phyloP scores from a whole-genome alignment of 495 filamentous ascomycete species.

The Xylaria grammica region DNA sequence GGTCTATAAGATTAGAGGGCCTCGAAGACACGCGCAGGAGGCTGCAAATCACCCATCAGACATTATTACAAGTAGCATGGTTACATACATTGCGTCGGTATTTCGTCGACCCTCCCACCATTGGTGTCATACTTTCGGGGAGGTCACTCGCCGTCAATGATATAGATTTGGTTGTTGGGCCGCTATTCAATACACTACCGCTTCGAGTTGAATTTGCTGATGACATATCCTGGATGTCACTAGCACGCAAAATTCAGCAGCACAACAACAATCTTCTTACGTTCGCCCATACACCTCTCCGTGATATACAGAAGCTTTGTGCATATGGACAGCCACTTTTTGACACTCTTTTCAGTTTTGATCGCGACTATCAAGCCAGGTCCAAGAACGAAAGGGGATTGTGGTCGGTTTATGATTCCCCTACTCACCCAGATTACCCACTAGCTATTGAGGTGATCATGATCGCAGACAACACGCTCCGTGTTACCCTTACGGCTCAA shows the following conservation, averaged over 20 bases:
- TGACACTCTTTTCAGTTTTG: conserved; percentile 86
- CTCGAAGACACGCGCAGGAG: conserved; percentile 54
- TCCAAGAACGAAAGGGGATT: conserved; percentile 39
- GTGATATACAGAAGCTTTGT: conserved; percentile 75
- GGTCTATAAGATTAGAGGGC: conserved; percentile 34
- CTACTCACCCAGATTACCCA: conserved; percentile 66
- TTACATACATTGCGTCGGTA: conserved; percentile 55
- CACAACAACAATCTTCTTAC: conserved; percentile 64
- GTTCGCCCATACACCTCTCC: conserved; percentile 73
- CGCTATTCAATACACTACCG: conserved; percentile 90
- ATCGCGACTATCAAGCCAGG: conserved; percentile 47
- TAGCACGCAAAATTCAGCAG: conserved; percentile 62
- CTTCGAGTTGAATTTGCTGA: conserved; percentile 57
- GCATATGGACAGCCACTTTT: conserved; percentile 67
- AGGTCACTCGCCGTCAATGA: conserved; percentile 67
- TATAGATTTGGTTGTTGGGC: conserved; percentile 75
- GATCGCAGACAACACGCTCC: conserved; percentile 47
- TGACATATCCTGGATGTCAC: conserved; percentile 54
- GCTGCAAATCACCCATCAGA: conserved; percentile 75
- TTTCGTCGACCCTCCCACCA: conserved; percentile 41
- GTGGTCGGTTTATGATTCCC: conserved; percentile 61
- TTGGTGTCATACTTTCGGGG: conserved; percentile 75
- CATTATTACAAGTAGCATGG: conserved; percentile 76
- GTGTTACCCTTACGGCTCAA: conserved; percentile 60
- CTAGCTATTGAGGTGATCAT: conserved; percentile 75